Evolutionary conservation across 352 stramenopile genomes (phyloP), one percentile per base, ranked within the genome.

Genomic region (Phytophthora pinifolia): DNA sequence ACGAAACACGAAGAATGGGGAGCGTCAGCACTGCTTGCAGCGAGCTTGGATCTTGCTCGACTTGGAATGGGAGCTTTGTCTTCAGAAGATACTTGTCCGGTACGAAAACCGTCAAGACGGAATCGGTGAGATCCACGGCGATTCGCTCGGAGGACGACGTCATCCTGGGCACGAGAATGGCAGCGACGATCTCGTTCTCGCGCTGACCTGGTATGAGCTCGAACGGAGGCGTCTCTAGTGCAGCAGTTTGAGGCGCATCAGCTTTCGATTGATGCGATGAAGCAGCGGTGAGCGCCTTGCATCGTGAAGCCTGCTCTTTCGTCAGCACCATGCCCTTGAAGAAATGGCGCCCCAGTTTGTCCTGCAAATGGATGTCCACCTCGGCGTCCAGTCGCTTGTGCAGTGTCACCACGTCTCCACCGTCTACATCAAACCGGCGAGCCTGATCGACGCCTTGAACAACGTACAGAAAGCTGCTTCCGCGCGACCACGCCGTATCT

Each of bases 401-500:
- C 6, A 92, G 56, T 1, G 50, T 44, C 0, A 18, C 18, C 4
- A 80, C 36, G 31, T 82, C 70, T 10, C 72, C 68, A 7, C 25
- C 3, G 0, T 48, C 22, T 29, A 65, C 20, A 4, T 62, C 4
- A 15, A 64, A 54, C 6, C 66, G 59, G 1, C 76, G 78, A 17
- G 15, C 31, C 6, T 22, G 29, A n/a, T 89, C 72, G 6, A 52
- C 30, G 3, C 76, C 82, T 29, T 71, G 67, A 13, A 89, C 57
- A 4, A 62, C 79, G 51, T 89, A 89, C 22, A 89, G 42, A 27
- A 87, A 89, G 52, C 79, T 92, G 51, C 83, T 89, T 34, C 67
- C 79, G 7, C 79, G 71, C 18, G 75, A 89, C 74, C 78, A 92
- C 7, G 74, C 66, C 6, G 68, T 86, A 12, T 89, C 69, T 51